Conservation (phyloP, 495 filamentous ascomycete genomes). For the Glonium stellatum region DNA sequence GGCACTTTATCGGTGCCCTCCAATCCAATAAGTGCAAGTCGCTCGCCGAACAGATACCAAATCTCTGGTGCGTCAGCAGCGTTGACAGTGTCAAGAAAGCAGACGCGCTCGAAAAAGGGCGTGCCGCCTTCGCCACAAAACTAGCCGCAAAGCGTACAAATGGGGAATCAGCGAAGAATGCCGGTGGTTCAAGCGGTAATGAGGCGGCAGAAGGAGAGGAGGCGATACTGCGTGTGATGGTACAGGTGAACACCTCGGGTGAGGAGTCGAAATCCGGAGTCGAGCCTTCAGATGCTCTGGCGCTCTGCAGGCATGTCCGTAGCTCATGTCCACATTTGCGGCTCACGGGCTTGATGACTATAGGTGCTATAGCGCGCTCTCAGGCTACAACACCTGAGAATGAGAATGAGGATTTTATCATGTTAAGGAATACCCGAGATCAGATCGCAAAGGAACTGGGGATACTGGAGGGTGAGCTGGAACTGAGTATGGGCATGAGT, state of each 20-base stretch:
- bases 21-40: conserved; percentile 88
- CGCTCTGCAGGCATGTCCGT: conserved; percentile 58
- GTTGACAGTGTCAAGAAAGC: conserved; percentile 87
- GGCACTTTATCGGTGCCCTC: conserved; percentile 94
- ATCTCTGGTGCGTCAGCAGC: conserved; percentile 88
- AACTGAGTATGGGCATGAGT: conserved; percentile 83
- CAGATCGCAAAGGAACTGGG: conserved; percentile 47
- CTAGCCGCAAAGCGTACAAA: not conserved
- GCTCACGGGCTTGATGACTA: conserved; percentile 88
- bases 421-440: conserved; percentile 64
- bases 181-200: conserved; percentile 17
- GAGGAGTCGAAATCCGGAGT: conserved; percentile 81
- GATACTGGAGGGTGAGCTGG: conserved; percentile 43
- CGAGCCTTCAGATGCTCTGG: conserved; percentile 50
- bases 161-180: not conserved
- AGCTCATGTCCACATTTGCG: conserved; percentile 64
- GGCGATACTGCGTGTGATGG: conserved; percentile 59
- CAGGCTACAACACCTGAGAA: conserved; percentile 57
- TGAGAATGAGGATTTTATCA: conserved; percentile 85
- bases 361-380: conserved; percentile 83
- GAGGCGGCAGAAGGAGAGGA: conserved; percentile 25
- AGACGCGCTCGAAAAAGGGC: conserved; percentile 66
- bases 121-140: conserved; percentile 44
- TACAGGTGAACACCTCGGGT: conserved; percentile 93
- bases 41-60: conserved; percentile 73